Percentiles rank a stretch among this genome's conserved stretches.
Evolutionary conservation across 495 filamentous ascomycete species (phyloP).

Genomic region (Trichoderma virens): DNA sequence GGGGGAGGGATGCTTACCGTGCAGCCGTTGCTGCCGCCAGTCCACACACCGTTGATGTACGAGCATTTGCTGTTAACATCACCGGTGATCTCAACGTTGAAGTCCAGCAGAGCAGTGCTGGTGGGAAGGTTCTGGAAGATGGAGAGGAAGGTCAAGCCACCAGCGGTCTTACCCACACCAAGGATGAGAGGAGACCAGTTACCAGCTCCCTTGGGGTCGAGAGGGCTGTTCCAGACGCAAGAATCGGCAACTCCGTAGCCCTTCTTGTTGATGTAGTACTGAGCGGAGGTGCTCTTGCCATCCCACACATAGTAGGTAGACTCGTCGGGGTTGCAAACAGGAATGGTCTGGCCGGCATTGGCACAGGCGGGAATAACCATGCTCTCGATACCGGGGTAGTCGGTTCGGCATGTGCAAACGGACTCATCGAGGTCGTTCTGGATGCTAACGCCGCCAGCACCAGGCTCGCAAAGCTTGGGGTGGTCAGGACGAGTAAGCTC

Average conservation of each 20-base stretch:
- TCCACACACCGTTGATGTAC: slow-evolving; percentile 59
- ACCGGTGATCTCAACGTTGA: slow-evolving; percentile 62
- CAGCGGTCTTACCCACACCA: slow-evolving; percentile 61
- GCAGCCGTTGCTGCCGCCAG: slow-evolving; percentile 54
- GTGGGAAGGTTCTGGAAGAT: slow-evolving; percentile 63
- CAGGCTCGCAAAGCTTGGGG: slow-evolving; percentile 65
- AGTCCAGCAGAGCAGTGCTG: slow-evolving; percentile 57
- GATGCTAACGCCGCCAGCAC: slow-evolving; percentile 61
- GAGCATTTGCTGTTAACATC: slow-evolving; percentile 60
- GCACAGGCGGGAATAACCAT: slow-evolving; percentile 72
- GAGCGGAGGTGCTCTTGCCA: slow-evolving; percentile 68
- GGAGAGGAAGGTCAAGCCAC: slow-evolving; percentile 68
- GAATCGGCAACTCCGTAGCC: slow-evolving; percentile 59
- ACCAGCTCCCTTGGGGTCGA: slow-evolving; percentile 46
- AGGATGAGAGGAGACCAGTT: slow-evolving; percentile 91
- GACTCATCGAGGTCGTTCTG: slow-evolving; percentile 58
- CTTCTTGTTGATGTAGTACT: slow-evolving; percentile 92
- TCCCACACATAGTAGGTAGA: slow-evolving; percentile 68
- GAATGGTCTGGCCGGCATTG: slow-evolving; percentile 43
- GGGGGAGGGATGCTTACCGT: slow-evolving; percentile 55
- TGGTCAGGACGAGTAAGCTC: slow-evolving; percentile 62
- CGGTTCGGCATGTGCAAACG: slow-evolving; percentile 83
- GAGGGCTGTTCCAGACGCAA: slow-evolving; percentile 65
- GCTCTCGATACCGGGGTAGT: slow-evolving; percentile 85
- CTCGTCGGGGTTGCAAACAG: slow-evolving; percentile 67